Conservation (phyloP, 2,329 filamentous ascomycete species). For the Paecilomyces dactylethromorphus region DNA sequence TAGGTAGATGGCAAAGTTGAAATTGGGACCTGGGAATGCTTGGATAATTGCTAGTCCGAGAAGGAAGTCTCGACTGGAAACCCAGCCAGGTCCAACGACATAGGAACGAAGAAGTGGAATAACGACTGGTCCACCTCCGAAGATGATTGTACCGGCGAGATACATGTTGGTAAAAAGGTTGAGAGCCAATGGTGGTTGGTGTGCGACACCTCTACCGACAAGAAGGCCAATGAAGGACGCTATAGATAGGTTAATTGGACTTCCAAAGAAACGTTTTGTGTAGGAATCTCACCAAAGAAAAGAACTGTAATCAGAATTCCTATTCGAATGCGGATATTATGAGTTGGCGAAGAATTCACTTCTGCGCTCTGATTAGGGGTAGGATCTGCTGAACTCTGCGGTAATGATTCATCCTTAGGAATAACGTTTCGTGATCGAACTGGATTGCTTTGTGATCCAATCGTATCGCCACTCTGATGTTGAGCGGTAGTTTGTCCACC, state of each 20-base stretch:
- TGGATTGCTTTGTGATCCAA: too few species aligned
- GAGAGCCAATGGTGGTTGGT: conserved; percentile 42
- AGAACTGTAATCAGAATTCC: conserved; percentile 23
- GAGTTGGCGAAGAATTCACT: conserved; percentile 2
- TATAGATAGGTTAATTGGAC: conserved; percentile 11
- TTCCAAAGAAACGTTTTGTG: not conserved
- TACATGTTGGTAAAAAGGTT: conserved; percentile 67
- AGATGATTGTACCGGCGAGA: conserved; percentile 64
- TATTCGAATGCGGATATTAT: conserved; percentile 9
- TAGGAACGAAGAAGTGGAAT: conserved; percentile 56
- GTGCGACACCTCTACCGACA: conserved; percentile 37
- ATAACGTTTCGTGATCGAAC: too few species aligned
- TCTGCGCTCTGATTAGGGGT: too few species aligned
- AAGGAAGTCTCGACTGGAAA: conserved; percentile 63
- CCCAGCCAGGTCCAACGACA: conserved; percentile 63
- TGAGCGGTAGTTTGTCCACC: too few species aligned
- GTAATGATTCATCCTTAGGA: too few species aligned
- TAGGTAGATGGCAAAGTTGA: conserved; percentile 51
- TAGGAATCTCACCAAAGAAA: conserved; percentile 42
- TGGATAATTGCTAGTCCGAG: conserved; percentile 67
- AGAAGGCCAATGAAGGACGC: conserved; percentile 53
- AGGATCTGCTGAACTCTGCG: too few species aligned
- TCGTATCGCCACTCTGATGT: too few species aligned
- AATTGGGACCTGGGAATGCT: conserved; percentile 57
- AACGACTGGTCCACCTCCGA: conserved; percentile 59